Percentiles rank a stretch among this genome's conserved stretches.
These are phyloP conservation scores for Starmerella khaoyaiensis DNA, from an alignment of 805 yeast genomes.

Conservation along the genomic window DNA sequence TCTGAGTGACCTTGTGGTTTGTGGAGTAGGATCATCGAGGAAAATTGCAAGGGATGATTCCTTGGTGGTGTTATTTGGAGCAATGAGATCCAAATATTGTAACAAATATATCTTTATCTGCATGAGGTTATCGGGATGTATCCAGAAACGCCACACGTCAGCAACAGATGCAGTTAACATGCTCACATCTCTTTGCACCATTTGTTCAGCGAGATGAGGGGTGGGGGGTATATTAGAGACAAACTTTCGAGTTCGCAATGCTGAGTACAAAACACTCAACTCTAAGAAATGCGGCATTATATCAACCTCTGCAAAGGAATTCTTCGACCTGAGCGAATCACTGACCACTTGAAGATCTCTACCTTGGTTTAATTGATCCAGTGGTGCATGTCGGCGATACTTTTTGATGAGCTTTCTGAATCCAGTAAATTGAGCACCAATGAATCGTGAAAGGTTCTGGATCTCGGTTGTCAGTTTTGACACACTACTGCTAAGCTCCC, in stretches of 20 bases:
- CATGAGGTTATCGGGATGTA: conserved; percentile 47
- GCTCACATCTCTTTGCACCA: conserved; percentile 26
- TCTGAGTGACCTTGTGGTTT: conserved; percentile 27
- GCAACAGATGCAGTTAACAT: conserved; percentile 28
- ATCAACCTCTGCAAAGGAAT: conserved; percentile 49
- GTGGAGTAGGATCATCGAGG: conserved; percentile 30
- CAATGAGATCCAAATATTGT: conserved; percentile 24
- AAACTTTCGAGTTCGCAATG: conserved; percentile 29
- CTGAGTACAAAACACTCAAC: conserved; percentile 42
- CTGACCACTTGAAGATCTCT: conserved; percentile 19
- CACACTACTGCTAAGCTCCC: conserved; percentile 28
- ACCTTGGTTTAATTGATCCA: conserved; percentile 23
- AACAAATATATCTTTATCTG: conserved; percentile 40
- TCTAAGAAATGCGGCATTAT: conserved; percentile 49
- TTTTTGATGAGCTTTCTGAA: conserved; percentile 63
- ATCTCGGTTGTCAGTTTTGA: conserved; percentile 38
- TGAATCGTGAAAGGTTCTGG: conserved; percentile 56
- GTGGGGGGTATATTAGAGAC: background rate
- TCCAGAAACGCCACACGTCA: conserved; percentile 35
- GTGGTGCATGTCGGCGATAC: conserved; percentile 37
- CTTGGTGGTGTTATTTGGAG: conserved; percentile 6
- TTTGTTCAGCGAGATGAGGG: background rate
- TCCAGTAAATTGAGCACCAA: conserved; percentile 59
- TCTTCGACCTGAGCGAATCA: conserved; percentile 32
- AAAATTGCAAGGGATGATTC: conserved; percentile 22